These are phyloP conservation scores for Mariannaea sp. DNA, from an alignment of 2,329 filamentous ascomycete species.

Conservation along the genomic window DNA sequence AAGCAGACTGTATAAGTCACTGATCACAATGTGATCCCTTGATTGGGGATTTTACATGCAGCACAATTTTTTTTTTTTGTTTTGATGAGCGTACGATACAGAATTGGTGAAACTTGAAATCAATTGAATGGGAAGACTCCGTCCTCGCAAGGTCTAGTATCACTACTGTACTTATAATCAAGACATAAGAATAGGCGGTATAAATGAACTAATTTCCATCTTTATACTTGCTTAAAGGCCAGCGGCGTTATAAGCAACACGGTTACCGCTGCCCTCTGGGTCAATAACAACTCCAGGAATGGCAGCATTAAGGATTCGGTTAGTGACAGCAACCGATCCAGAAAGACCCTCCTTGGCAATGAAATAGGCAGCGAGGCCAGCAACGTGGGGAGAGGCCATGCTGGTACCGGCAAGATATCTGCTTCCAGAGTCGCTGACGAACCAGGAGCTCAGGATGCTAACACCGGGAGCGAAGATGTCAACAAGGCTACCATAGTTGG, in stretches of 20 bases:
- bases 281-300: neutral
- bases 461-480: conserved; percentile 54
- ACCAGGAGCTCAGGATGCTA: conserved; percentile 44
- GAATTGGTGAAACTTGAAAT: too few relatives aligned
- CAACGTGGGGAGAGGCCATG: conserved; percentile 58
- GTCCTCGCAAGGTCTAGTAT: too few relatives aligned
- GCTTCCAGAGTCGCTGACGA: conserved; percentile 43
- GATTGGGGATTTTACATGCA: too few relatives aligned
- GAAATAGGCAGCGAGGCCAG: conserved; percentile 59
- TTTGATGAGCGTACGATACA: too few relatives aligned
- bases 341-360: conserved; percentile 41
- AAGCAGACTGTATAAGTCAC: too few relatives aligned
- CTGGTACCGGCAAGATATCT: conserved; percentile 54
- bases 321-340: conserved; percentile 4
- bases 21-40: too few relatives aligned
- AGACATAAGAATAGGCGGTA: too few relatives aligned
- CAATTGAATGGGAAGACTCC: too few relatives aligned
- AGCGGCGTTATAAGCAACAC: conserved; percentile 14
- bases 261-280: neutral
- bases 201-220: too few relatives aligned
- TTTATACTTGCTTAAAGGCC: neutral
- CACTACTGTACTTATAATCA: too few relatives aligned
- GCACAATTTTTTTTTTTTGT: too few relatives aligned
- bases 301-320: conserved; percentile 15
- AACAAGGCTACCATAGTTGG: conserved; percentile 52